Conservation (phyloP, 2,329 filamentous ascomycete species). For the Hypoxylon sp. region DNA sequence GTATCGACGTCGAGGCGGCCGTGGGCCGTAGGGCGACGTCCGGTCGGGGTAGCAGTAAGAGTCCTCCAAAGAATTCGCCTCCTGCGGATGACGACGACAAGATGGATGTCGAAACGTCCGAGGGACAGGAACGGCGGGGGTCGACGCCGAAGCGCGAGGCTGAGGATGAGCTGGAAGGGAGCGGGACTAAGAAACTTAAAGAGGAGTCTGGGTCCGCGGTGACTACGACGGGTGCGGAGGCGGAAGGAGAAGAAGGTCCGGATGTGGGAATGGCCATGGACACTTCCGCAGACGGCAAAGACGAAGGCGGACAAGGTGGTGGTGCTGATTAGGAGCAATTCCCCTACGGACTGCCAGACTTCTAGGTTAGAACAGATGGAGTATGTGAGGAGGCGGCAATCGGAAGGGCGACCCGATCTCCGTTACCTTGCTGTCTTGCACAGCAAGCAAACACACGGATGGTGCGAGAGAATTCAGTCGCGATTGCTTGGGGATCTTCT, state of each 20-base stretch:
- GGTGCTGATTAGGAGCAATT: slow-evolving; percentile 12
- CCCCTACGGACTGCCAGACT: neutral
- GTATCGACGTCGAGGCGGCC: slow-evolving; percentile 73
- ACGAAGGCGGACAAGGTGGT: slow-evolving; percentile 18
- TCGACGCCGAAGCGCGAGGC: slow-evolving; percentile 70
- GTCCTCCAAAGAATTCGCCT: slow-evolving; percentile 16
- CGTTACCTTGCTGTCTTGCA: neutral
- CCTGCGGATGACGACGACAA: slow-evolving; percentile 50
- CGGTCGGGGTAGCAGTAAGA: slow-evolving; percentile 35
- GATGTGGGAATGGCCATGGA: slow-evolving; percentile 1
- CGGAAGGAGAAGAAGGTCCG: slow-evolving; percentile 14
- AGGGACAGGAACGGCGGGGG: slow-evolving; percentile 40
- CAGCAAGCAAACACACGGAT: neutral
- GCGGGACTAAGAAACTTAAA: slow-evolving; percentile 65
- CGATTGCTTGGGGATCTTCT: neutral
- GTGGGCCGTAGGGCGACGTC: slow-evolving; percentile 66
- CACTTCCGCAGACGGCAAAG: slow-evolving; percentile 8
- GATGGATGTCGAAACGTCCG: slow-evolving; percentile 52
- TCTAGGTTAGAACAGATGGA: neutral
- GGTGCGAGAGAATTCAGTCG: neutral
- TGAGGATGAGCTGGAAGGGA: slow-evolving; percentile 62
- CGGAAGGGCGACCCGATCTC: neutral
- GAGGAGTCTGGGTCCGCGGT: slow-evolving; percentile 54
- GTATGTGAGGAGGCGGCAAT: neutral
- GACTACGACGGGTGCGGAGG: slow-evolving; percentile 11